Conservation (phyloP, 2,329 filamentous ascomycete genomes). For the Neonectria hederae region DNA sequence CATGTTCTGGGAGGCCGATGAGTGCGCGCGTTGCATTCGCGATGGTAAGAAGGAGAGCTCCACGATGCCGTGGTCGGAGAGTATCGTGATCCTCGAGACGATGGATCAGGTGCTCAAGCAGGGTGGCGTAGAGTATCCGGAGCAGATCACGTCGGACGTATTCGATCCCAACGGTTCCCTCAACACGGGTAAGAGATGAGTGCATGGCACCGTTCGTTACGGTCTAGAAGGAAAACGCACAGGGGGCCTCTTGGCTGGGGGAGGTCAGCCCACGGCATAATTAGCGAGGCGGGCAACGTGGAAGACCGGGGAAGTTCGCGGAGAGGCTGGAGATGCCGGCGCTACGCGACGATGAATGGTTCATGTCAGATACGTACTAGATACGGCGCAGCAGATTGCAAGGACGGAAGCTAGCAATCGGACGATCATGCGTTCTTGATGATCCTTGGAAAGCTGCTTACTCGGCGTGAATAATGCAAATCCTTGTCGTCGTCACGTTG, state of each 20-base stretch:
- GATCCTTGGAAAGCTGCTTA: neutral
- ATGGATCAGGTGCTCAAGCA: constrained; percentile 67
- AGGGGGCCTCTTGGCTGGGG: neutral
- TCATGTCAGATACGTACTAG: constrained; percentile 34
- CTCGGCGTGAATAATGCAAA: neutral
- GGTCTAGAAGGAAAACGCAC: neutral
- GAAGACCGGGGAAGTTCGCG: constrained; percentile 19
- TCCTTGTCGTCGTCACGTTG: neutral
- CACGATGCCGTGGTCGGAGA: constrained; percentile 77
- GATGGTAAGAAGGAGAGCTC: constrained; percentile 82
- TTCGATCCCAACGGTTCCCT: constrained; percentile 69
- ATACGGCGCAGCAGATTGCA: constrained; percentile 23
- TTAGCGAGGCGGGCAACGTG: constrained; percentile 22
- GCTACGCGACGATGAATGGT: constrained; percentile 37
- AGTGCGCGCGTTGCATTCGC: constrained; percentile 76
- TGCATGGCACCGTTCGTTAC: constrained; percentile 1
- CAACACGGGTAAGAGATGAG: constrained; percentile 61
- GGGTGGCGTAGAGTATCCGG: constrained; percentile 63
- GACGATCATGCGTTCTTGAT: constrained; percentile 29
- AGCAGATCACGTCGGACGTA: constrained; percentile 64
- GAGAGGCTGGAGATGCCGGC: constrained; percentile 30
- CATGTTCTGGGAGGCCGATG: constrained; percentile 91
- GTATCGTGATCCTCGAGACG: constrained; percentile 83
- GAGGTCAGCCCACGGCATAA: constrained; percentile 2
- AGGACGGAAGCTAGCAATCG: constrained; percentile 18